Percentiles rank a stretch among this genome's conserved stretches.
Evolutionary conservation across 2,329 filamentous ascomycete species (phyloP).

Genomic region (Arthrobotrys conoides): DNA sequence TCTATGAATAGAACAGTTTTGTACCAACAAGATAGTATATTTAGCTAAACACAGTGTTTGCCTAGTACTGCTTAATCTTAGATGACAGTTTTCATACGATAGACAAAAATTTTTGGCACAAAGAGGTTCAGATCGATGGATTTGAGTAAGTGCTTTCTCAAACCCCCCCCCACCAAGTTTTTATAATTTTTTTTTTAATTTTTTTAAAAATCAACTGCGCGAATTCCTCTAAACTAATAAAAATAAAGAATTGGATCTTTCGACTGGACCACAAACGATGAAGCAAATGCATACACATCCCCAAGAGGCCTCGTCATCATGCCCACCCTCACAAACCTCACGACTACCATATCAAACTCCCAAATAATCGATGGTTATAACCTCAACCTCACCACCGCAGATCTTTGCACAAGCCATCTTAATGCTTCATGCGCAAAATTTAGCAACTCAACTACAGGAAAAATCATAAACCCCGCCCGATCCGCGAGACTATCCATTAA

Average conservation of each 20-base stretch:
- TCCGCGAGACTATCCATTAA: conserved; percentile 70
- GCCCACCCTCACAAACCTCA: conserved; percentile 70
- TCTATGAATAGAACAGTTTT: no score
- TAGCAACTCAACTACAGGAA: conserved; percentile 69
- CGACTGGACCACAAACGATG: conserved; percentile 72
- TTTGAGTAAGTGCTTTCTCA: conserved; percentile 64
- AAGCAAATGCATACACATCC: conserved; percentile 70
- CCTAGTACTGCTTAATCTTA: conserved; percentile 76
- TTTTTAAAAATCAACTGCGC: no score
- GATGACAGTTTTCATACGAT: conserved; percentile 70
- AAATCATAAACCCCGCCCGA: conserved; percentile 71
- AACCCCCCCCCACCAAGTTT: no score
- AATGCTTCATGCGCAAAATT: conserved; percentile 66
- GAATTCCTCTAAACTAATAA: conserved; percentile 66
- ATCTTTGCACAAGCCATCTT: conserved; percentile 68
- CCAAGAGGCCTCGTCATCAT: conserved; percentile 71
- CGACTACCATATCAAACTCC: conserved; percentile 69
- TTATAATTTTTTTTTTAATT: no score
- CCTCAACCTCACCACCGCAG: conserved; percentile 69
- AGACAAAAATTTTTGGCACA: conserved; percentile 69
- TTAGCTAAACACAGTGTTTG: background rate
- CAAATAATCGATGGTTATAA: conserved; percentile 66
- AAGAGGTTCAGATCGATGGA: conserved; percentile 69
- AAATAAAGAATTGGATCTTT: conserved; percentile 68
- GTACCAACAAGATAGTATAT: background rate